Conservation (phyloP, 2,329 filamentous ascomycete species). For the Fusarium sp. region DNA sequence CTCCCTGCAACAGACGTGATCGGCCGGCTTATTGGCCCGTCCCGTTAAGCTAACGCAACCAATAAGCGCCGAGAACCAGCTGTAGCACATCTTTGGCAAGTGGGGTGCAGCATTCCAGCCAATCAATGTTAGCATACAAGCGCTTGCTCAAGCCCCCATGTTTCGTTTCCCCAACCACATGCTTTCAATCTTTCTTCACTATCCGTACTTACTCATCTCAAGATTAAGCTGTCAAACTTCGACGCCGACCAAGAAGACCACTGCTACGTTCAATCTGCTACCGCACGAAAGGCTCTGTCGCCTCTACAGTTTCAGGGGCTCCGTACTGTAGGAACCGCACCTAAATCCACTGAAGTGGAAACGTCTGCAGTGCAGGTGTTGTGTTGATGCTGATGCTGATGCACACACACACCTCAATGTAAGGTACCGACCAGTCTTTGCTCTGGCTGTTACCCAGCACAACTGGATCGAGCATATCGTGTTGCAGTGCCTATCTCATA, state of each 20-base stretch:
- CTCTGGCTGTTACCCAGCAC: conserved; percentile 19
- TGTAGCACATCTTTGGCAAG: conserved; percentile 47
- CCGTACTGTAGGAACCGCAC: conserved; percentile 21
- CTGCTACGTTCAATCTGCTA: neutral
- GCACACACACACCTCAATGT: conserved; percentile 39
- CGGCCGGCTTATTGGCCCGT: conserved; percentile 52
- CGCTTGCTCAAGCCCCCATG: conserved; percentile 39
- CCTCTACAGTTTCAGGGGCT: conserved; percentile 14
- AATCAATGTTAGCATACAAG: conserved; percentile 32
- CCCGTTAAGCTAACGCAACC: conserved; percentile 47
- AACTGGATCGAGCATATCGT: conserved; percentile 41
- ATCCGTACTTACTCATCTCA: conserved; percentile 17
- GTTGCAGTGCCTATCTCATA: conserved; percentile 31
- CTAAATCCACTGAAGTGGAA: conserved; percentile 22
- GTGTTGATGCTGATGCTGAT: conserved; percentile 29
- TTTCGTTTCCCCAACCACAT: conserved; percentile 52
- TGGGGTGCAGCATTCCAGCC: conserved; percentile 13
- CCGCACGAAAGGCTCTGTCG: conserved; percentile 1
- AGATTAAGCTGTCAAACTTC: conserved; percentile 14
- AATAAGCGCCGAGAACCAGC: conserved; percentile 53
- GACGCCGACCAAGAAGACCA: conserved; percentile 1
- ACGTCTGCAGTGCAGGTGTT: conserved; percentile 30
- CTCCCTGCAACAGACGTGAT: conserved; percentile 55
- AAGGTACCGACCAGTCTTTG: conserved; percentile 44
- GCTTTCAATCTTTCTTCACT: conserved; percentile 40